A percentile compares a stretch with the other conserved stretches of the same genome.
These are phyloP conservation scores for Talaromyces piceae DNA, from an alignment of 2,329 filamentous ascomycete genomes.

Conservation along the genomic window DNA sequence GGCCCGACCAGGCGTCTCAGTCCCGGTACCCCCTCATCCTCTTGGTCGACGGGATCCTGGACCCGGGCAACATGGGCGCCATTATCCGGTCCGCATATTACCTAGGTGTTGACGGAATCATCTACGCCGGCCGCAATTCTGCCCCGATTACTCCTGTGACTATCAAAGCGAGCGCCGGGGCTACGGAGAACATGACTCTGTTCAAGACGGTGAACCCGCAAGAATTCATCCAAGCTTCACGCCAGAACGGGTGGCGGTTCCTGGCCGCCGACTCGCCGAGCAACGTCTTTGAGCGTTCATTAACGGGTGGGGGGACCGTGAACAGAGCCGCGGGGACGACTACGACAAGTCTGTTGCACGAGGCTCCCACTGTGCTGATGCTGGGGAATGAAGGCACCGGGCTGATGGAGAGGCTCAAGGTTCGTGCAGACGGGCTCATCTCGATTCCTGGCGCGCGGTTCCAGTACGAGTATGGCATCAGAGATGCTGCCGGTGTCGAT, in stretches of 20 bases:
- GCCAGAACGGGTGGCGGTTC: constrained; percentile 68
- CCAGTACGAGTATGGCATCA: constrained; percentile 30
- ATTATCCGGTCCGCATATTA: constrained; percentile 85
- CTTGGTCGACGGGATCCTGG: constrained; percentile 48
- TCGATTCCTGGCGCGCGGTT: constrained; percentile 53
- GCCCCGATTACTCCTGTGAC: constrained; percentile 69
- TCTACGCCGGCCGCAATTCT: constrained; percentile 65
- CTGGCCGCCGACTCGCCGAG: constrained; percentile 61
- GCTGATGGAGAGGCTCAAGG: constrained; percentile 56
- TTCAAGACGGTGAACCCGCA: constrained; percentile 61
- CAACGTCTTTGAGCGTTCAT: constrained; percentile 11
- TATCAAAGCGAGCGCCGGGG: constrained; percentile 82
- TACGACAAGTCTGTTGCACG: constrained; percentile 35
- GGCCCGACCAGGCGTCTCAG: constrained; percentile 13
- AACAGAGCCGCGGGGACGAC: constrained; percentile 6
- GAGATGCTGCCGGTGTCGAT: constrained; percentile 56
- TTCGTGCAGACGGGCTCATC: constrained; percentile 56
- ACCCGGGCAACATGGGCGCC: constrained; percentile 83
- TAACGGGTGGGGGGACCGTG: neutral
- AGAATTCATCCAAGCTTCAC: constrained; percentile 63
- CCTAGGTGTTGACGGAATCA: constrained; percentile 79
- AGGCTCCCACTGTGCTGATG: constrained; percentile 67
- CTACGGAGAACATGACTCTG: constrained; percentile 70
- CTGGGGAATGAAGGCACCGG: constrained; percentile 77
- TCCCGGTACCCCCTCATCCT: constrained; percentile 34